Conservation (phyloP, 1,284 basidiomycete genomes). For the Ustanciosporium gigantosporum region DNA sequence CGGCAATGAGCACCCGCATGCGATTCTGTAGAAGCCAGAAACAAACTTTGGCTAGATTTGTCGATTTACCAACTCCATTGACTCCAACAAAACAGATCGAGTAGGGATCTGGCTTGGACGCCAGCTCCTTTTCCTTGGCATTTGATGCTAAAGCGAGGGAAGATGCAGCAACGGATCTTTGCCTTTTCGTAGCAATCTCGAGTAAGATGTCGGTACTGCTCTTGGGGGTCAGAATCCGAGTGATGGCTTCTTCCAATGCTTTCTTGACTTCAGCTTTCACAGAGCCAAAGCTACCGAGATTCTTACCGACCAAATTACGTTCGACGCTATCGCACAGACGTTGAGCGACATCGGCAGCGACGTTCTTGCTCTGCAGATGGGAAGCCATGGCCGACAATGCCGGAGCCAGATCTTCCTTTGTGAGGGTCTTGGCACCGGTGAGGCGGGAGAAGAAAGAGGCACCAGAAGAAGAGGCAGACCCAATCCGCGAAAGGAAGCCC, state of each 20-base stretch:
- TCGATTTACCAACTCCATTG: constrained; percentile 98
- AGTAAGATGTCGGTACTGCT: constrained; percentile 92
- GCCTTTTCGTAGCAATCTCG: constrained; percentile 66
- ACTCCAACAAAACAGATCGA: constrained; percentile 98
- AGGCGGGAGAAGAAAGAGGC: constrained; percentile 65
- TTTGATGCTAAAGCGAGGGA: constrained; percentile 58
- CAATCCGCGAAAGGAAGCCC: constrained; percentile 69
- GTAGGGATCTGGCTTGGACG: constrained; percentile 74
- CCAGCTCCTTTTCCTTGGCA: constrained; percentile 61
- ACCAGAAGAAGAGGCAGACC: constrained; percentile 21
- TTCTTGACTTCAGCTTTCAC: constrained; percentile 81
- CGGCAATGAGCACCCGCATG: constrained; percentile 89
- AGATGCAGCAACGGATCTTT: constrained; percentile 39
- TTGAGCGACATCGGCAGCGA: constrained; percentile 90
- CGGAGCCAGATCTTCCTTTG: constrained; percentile 80
- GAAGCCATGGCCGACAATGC: constrained; percentile 93
- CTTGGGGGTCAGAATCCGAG: constrained; percentile 91
- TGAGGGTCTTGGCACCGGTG: constrained; percentile 73
- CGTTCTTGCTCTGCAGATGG: constrained; percentile 98
- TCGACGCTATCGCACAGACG: constrained; percentile 93
- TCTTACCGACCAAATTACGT: constrained; percentile 80
- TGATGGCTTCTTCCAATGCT: constrained; percentile 83
- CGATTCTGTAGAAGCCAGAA: constrained; percentile 99
- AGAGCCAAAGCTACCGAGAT: constrained; percentile 52
- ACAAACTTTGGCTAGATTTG: constrained; percentile 95